Base-by-base conservation (phyloP, 441 rosid genomes). In the Melastoma candidum region DNA sequence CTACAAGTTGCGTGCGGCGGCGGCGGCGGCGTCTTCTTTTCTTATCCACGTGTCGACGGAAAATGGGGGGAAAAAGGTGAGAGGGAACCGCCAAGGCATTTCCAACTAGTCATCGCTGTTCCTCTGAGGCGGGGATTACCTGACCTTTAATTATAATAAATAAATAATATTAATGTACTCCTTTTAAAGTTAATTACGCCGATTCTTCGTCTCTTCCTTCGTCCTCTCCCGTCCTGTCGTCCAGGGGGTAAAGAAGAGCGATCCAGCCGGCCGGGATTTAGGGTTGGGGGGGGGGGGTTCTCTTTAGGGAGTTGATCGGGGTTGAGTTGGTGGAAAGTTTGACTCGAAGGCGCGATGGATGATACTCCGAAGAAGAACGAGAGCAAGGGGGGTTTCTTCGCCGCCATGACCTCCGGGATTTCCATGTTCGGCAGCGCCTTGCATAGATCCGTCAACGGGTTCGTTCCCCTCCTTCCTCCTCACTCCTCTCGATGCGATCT, bases 381-480 rank as follows among this genome's bases (percentile, higher is more conserved):
- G 66, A 72, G 49, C 64, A 79, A 73, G 52, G 85, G 41, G 41
- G 41, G 88, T 41, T 82, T 82, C 65, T 79, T 82, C 68, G 77
- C 83, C 14, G 73, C 83, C 72, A 77, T 82, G 85, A 69, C 71
- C 47, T 79, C 88, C 7, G 81, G 87, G 32, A 66, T 82, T 50
- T 77, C 88, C 68, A 57, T 77, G 71, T 78, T 82, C 58, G 80
- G 88, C 43, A 76, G 51, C 72, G 81, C 82, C 74, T 63, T 79
- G 77, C 74, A 81, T 59, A 71, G 85, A 82, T 82, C 88, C 52
- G 81, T 73, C 63, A 70, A 75, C 78, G 88, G 77, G 85, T 78
- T 56, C 50, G 48, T 65, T 17, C 63, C 53, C 24, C 25, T 7
- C 26, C 32, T 51, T 44, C 27, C 17, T 36, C 3, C 4, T 9